phyloP scores from a whole-genome alignment of 257 asterid genomes.

The Nicotiana knightiana region DNA sequence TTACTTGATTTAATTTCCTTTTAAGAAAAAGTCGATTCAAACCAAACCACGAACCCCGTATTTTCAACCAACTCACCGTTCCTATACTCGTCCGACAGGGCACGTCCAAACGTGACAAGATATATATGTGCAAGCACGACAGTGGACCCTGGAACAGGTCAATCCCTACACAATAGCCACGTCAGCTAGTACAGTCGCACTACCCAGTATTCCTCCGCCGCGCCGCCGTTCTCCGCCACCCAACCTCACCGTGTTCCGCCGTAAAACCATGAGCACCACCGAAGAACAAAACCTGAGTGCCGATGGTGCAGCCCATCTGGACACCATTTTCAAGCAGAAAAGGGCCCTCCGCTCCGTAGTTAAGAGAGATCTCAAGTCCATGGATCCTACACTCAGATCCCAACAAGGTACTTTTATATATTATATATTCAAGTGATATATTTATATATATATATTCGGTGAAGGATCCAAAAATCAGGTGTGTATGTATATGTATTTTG shows the following conservation, averaged over 20 bases:
- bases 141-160: neutral
- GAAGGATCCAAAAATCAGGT: too few relatives aligned
- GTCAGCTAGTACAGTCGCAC: neutral
- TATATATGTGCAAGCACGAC: neutral
- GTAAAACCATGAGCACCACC: constrained; percentile 42
- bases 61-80: neutral
- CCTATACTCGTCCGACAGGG: neutral
- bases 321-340: constrained; percentile 58
- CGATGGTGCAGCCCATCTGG: constrained; percentile 17
- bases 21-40: too few relatives aligned
- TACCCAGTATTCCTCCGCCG: neutral
- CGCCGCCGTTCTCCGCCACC: neutral
- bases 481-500: neutral
- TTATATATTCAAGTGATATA: neutral
- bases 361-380: constrained; percentile 60
- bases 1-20: too few relatives aligned
- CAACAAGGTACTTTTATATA: constrained; percentile 43
- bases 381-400: constrained; percentile 68
- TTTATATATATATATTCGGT: too few relatives aligned
- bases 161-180: neutral
- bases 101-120: neutral
- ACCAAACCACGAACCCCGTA: too few relatives aligned
- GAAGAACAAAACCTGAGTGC: constrained; percentile 9
- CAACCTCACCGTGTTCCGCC: constrained; percentile 12
- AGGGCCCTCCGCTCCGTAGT: constrained; percentile 57